These are phyloP conservation scores for Evernia prunastri DNA, from an alignment of 495 filamentous ascomycete genomes.

Conservation along the genomic window DNA sequence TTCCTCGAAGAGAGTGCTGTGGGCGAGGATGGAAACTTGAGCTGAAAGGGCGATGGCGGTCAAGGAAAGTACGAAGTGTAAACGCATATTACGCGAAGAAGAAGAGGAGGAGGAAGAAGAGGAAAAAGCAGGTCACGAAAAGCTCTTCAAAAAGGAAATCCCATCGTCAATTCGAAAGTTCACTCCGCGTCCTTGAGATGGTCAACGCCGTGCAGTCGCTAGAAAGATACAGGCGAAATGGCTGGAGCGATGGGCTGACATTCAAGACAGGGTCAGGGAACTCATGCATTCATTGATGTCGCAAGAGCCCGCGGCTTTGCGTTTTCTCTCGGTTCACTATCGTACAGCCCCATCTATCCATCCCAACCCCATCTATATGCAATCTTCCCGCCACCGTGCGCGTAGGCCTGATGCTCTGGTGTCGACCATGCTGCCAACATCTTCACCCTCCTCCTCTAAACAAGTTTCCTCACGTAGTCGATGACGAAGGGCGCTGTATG, in stretches of 20 bases:
- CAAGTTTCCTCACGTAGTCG: slow-evolving; percentile 66
- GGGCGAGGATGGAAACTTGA: background rate
- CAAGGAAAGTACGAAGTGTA: background rate
- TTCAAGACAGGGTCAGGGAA: background rate
- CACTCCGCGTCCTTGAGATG: background rate
- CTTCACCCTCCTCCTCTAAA: slow-evolving; percentile 43
- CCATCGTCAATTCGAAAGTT: background rate
- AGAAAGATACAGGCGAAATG: background rate
- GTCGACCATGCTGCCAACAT: background rate
- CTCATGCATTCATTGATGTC: background rate
- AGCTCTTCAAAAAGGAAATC: background rate
- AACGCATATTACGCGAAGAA: background rate
- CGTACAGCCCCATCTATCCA: background rate
- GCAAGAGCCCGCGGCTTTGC: background rate
- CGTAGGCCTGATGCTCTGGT: background rate
- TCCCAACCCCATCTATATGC: background rate
- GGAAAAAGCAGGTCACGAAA: background rate
- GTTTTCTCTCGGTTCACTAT: background rate
- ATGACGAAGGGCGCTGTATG: slow-evolving; percentile 70
- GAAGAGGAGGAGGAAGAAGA: background rate
- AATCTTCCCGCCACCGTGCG: background rate
- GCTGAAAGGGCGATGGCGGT: background rate
- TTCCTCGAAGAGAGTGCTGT: background rate
- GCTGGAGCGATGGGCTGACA: background rate
- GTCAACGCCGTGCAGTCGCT: background rate